Conservation (phyloP, 2,329 filamentous ascomycete genomes). For the Verticillium nonalfalfae region DNA sequence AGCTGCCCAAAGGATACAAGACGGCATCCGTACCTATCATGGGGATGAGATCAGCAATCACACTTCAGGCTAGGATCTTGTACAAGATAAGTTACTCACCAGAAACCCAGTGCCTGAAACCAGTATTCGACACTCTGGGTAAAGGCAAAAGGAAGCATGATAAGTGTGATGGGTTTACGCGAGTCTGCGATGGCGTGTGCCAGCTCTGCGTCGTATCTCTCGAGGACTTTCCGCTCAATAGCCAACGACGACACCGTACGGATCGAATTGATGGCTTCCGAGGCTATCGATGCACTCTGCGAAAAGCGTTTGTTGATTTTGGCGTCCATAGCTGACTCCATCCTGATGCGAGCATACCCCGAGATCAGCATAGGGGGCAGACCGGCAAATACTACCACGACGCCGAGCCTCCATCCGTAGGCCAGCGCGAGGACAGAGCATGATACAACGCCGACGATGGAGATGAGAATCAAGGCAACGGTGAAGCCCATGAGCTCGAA, state of each 20-base stretch:
- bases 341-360: slow-evolving; percentile 34
- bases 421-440: slow-evolving; percentile 31
- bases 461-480: slow-evolving; percentile 31
- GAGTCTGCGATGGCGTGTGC: not conserved
- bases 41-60: too few relatives aligned
- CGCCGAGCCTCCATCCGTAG: slow-evolving; percentile 35
- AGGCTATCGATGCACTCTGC: slow-evolving; percentile 34
- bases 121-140: slow-evolving; percentile 23
- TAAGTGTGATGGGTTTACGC: slow-evolving; percentile 9
- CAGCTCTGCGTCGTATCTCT: slow-evolving; percentile 1
- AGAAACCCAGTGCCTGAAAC: slow-evolving; percentile 26
- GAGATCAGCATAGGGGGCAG: slow-evolving; percentile 31
- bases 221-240: slow-evolving; percentile 2
- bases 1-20: slow-evolving; percentile 8
- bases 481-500: slow-evolving; percentile 38
- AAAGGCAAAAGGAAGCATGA: slow-evolving; percentile 18
- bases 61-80: not conserved
- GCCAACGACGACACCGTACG: slow-evolving; percentile 22
- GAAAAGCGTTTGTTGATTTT: slow-evolving; percentile 26
- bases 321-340: slow-evolving; percentile 31
- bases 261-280: slow-evolving; percentile 38
- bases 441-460: slow-evolving; percentile 30
- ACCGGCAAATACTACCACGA: slow-evolving; percentile 34
- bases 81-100: slow-evolving; percentile 15
- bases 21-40: slow-evolving; percentile 11